phyloP scores from a whole-genome alignment of 2,329 filamentous ascomycete genomes.

The Ophiosphaerella narmari region DNA sequence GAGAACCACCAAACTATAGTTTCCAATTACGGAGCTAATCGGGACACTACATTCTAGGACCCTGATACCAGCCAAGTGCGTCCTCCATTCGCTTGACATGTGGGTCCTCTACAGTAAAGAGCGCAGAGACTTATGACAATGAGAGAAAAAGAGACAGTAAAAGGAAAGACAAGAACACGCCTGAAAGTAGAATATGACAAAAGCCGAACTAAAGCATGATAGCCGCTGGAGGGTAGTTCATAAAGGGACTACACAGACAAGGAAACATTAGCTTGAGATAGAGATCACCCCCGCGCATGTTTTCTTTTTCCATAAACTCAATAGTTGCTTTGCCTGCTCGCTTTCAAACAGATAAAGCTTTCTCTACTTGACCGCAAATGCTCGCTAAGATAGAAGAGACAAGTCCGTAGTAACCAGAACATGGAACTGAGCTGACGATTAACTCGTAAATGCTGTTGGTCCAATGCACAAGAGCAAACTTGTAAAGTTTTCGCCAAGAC shows the following conservation, averaged over 20 bases:
- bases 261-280: constrained; percentile 30
- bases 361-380: constrained; percentile 45
- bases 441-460: constrained; percentile 49
- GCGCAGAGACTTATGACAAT: constrained; percentile 14
- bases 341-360: constrained; percentile 21
- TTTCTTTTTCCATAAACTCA: constrained; percentile 26
- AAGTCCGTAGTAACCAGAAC: constrained; percentile 49
- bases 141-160: constrained; percentile 26
- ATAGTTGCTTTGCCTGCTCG: constrained; percentile 26
- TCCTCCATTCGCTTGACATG: constrained; percentile 20
- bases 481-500: constrained; percentile 48
- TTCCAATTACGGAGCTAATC: constrained; percentile 38
- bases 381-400: constrained; percentile 49
- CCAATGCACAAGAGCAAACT: constrained; percentile 41
- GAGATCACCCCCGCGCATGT: constrained; percentile 20
- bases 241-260: constrained; percentile 34
- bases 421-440: constrained; percentile 44
- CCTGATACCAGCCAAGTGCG: constrained; percentile 35
- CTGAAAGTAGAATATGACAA: constrained; percentile 27
- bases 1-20: constrained; percentile 22
- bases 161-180: constrained; percentile 26
- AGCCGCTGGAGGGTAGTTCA: background rate
- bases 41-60: constrained; percentile 27
- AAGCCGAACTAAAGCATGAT: constrained; percentile 8
- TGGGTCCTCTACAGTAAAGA: constrained; percentile 24